Evolutionary conservation across 169 alveolate genomes (phyloP), one percentile per base, ranked within the genome.

Genomic region (Eimeria mitis): DNA sequence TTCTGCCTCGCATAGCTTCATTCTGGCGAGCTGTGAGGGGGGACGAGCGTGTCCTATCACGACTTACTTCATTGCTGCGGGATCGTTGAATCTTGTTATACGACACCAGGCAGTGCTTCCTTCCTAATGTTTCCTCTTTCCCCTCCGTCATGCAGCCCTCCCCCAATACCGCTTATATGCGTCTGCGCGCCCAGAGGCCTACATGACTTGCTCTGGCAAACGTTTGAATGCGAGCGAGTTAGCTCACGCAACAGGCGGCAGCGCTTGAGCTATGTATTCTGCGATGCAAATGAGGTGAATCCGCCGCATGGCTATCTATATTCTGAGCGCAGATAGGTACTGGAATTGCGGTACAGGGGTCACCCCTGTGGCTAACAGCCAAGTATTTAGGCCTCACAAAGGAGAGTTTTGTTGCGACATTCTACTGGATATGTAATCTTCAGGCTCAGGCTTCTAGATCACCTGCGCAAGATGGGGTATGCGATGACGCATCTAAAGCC

Each of bases 71-170:
- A 68, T 52, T 78, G 65, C 61, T 16, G 1, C 47, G 91, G 56
- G 75, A 54, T 84, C 75, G 76, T 19, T 84, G 71, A n/a, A 34
- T 23, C 8, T 61, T 84, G 91, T 23, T 61, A 42, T 25, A 54
- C 91, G 44, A n/a, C 59, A 65, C 65, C 40, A 7, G 37, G 78
- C 83, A 37, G 94, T 47, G 61, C 13, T 61, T 65, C 34, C 61
- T 65, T 44, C 75, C 94, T 87, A 87, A 87, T 87, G 94, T 87
- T 87, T 87, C 94, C 94, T 63, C 94, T 87, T 87, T 87, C 94
- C 31, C 94, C 94, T 61, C 94, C 94, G 21, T 87, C 94, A 87
- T 87, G 94, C 94, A 87, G 94, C 81, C 83, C 94, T 87, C 81
- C 83, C n/a, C 94, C 94, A 87, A 87, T 65, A 42, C 94, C 94